Evolutionary conservation across 352 stramenopile genomes (phyloP).

Genomic region (Phytopythium boreale): DNA sequence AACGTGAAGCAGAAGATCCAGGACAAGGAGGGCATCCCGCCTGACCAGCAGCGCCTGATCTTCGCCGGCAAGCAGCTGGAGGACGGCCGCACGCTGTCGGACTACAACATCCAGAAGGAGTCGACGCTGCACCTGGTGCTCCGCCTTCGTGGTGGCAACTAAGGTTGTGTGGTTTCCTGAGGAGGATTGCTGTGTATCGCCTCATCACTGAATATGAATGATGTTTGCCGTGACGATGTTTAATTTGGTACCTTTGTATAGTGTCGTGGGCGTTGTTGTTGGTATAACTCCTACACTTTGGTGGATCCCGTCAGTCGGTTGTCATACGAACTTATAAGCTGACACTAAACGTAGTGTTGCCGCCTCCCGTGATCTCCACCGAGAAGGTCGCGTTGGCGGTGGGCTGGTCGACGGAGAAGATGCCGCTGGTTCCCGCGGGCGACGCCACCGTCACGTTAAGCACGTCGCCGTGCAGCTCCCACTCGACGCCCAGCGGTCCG

Average conservation of each 20-base stretch:
- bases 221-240: background rate
- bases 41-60: constrained; percentile 95
- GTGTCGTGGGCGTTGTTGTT: background rate
- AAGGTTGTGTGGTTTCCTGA: constrained; percentile 9
- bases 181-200: constrained; percentile 25
- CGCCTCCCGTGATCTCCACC: background rate
- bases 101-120: constrained; percentile 94
- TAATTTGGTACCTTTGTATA: background rate
- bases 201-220: constrained; percentile 5
- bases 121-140: constrained; percentile 92
- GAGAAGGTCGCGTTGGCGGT: background rate
- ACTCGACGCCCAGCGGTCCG: background rate
- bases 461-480: background rate
- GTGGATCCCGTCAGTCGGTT: no score
- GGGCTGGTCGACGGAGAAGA: background rate
- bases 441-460: background rate
- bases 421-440: background rate
- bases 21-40: constrained; percentile 90
- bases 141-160: constrained; percentile 62
- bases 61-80: constrained; percentile 95
- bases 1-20: constrained; percentile 90
- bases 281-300: no score
- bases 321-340: no score
- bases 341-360: background rate
- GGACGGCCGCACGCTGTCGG: constrained; percentile 86